Conservation (phyloP, 441 rosid genomes). For the Pelargonium fulgidum region DNA sequence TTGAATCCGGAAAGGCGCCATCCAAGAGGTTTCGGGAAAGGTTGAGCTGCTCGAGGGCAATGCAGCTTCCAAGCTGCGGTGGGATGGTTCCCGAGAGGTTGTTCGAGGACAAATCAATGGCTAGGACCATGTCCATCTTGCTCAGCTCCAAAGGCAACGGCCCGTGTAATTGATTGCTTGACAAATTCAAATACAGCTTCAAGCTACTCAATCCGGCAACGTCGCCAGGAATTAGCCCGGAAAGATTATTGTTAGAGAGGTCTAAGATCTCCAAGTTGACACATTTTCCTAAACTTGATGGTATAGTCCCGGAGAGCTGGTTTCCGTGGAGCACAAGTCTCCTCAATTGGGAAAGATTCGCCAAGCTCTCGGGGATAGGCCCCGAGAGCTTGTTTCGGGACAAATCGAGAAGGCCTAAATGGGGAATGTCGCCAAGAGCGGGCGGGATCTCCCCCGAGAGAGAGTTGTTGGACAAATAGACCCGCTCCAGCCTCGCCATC, state of each 20-base stretch:
- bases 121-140: constrained; percentile 34
- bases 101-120: constrained; percentile 34
- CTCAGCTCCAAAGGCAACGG: constrained; percentile 34
- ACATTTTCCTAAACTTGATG: constrained; percentile 34
- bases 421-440: constrained; percentile 19
- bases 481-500: constrained; percentile 23
- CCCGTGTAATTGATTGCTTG: constrained; percentile 33
- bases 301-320: constrained; percentile 42
- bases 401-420: constrained; percentile 30
- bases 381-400: constrained; percentile 26
- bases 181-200: constrained; percentile 27
- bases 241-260: constrained; percentile 31
- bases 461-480: constrained; percentile 27
- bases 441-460: constrained; percentile 27
- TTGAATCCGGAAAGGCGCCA: constrained; percentile 32
- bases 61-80: constrained; percentile 31
- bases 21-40: constrained; percentile 27
- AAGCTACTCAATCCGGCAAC: constrained; percentile 25
- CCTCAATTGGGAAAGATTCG: constrained; percentile 22
- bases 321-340: constrained; percentile 44
- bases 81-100: constrained; percentile 29
- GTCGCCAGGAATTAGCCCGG: constrained; percentile 29
- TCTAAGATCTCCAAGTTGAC: constrained; percentile 26
- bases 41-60: constrained; percentile 23
- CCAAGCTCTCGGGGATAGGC: constrained; percentile 28